phyloP scores from a whole-genome alignment of 495 filamentous ascomycete genomes.

The Tirmania nivea region DNA sequence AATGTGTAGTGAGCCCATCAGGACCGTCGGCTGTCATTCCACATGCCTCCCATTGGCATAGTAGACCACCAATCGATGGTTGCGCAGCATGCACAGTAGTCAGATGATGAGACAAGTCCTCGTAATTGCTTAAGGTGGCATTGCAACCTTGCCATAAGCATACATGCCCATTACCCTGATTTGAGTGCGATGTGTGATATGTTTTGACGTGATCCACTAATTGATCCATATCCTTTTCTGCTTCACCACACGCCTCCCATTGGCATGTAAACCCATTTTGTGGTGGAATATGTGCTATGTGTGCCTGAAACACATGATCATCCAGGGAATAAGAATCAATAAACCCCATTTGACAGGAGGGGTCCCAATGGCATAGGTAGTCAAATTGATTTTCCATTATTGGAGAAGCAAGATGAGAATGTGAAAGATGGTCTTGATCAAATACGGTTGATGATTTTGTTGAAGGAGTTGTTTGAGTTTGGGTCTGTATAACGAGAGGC shows the following conservation, averaged over 20 bases:
- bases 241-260: constrained; percentile 6
- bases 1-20: constrained; percentile 12
- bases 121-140: constrained; percentile 12
- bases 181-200: not conserved
- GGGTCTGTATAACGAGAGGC: not conserved
- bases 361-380: constrained; percentile 5
- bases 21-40: constrained; percentile 8
- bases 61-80: not conserved
- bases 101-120: constrained; percentile 13
- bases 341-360: constrained; percentile 4
- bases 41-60: constrained; percentile 17
- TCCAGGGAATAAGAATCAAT: constrained; percentile 1
- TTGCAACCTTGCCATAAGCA: constrained; percentile 18
- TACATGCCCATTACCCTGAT: constrained; percentile 1
- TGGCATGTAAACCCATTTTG: not conserved
- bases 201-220: constrained; percentile 5
- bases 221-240: not conserved
- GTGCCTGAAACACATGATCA: constrained; percentile 1
- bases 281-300: not conserved
- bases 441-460: too few relatives aligned
- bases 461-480: too few relatives aligned
- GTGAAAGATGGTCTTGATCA: too few relatives aligned
- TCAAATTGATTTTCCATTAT: not conserved
- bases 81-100: constrained; percentile 5
- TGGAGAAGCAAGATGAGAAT: too few relatives aligned